Base-by-base conservation (phyloP, 106 monocot genomes). In the Acanthochlamys bracteata region DNA sequence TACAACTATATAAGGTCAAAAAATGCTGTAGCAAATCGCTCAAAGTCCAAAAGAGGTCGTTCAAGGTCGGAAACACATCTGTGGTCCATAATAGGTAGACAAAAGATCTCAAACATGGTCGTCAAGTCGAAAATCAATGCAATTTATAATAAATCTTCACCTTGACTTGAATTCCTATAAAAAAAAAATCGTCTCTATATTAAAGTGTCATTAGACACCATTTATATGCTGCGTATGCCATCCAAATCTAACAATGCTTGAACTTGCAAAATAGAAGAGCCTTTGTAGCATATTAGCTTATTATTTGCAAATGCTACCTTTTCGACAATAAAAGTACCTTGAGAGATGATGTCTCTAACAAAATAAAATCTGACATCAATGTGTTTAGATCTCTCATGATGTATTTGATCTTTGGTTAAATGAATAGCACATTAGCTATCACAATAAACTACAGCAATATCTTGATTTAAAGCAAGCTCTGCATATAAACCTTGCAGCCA, bases 281-380 rank as follows among this genome's bases (percentile, higher is more conserved):
- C 13, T 69, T 59, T 3, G 60, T 69, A 59, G 20, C 60, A 59
- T 47, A 25, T 70, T 49, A n/a, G 59, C 42, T 7, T 17, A 33
- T 59, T 70, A 12, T 70, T 12, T 25, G 4, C 0, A n/a, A 27
- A 49, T 4, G 11, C 20, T 1, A 60, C 45, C 19, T 70, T 70
- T 0, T 47, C 19, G 11, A 69, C 24, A 60, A 13, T 12, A 56
- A 68, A 53, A 8, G 16, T 41, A 24, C 39, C 53, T 0, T 1
- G 13, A 4, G 53, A 4, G 15, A 53, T 41, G 39, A 71, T 17
- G 0, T 71, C 61, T 4, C 23, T 4, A 11, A 71, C 14, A 24
- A 54, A 41, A n/a, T 71, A 53, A 42, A 64, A 45, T 11, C n/a
- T n/a, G 0, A 64, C 7, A 46, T 73, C 56, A 65, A 65, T 57